Evolutionary conservation across 306 rosid species (phyloP).

Genomic region (Abrus pulchellus): DNA sequence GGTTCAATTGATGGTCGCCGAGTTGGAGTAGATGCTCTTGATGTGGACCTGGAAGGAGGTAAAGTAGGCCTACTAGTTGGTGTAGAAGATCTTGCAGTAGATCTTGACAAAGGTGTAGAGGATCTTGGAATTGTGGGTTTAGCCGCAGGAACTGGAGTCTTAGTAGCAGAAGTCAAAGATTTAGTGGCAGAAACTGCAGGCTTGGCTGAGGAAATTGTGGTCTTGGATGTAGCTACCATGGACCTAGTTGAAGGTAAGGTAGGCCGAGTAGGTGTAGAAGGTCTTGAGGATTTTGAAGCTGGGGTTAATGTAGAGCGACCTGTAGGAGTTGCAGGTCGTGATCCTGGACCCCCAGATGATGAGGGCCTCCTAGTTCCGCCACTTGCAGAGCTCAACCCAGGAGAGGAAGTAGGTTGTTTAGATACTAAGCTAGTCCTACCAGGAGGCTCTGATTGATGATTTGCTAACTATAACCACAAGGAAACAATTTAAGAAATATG

Average conservation of each 20-base stretch:
- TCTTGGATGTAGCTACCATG: constrained; percentile 57
- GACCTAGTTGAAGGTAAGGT: constrained; percentile 65
- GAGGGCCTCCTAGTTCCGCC: constrained; percentile 81
- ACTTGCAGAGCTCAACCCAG: constrained; percentile 76
- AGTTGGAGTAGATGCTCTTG: constrained; percentile 93
- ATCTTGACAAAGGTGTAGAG: constrained; percentile 81
- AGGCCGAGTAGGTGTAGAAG: constrained; percentile 90
- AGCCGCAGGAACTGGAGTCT: constrained; percentile 56
- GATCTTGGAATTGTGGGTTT: constrained; percentile 76
- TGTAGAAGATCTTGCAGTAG: constrained; percentile 84
- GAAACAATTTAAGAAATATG: constrained; percentile 44
- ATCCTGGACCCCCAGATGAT: constrained; percentile 91
- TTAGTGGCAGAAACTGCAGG: constrained; percentile 57
- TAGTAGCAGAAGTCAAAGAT: constrained; percentile 54
- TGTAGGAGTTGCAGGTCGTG: constrained; percentile 89
- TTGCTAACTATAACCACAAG: constrained; percentile 75
- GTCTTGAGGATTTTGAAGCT: constrained; percentile 74
- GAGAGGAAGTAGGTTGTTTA: constrained; percentile 78
- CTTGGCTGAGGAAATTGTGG: constrained; percentile 62
- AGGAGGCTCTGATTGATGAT: constrained; percentile 73
- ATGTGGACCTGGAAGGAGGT: constrained; percentile 77
- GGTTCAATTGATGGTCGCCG: constrained; percentile 75
- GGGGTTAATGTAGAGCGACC: constrained; percentile 73
- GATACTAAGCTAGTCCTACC: constrained; percentile 67
- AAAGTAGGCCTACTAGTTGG: constrained; percentile 84